Conservation (phyloP, 139 green algal genomes). For the Parachlorella kessleri region DNA sequence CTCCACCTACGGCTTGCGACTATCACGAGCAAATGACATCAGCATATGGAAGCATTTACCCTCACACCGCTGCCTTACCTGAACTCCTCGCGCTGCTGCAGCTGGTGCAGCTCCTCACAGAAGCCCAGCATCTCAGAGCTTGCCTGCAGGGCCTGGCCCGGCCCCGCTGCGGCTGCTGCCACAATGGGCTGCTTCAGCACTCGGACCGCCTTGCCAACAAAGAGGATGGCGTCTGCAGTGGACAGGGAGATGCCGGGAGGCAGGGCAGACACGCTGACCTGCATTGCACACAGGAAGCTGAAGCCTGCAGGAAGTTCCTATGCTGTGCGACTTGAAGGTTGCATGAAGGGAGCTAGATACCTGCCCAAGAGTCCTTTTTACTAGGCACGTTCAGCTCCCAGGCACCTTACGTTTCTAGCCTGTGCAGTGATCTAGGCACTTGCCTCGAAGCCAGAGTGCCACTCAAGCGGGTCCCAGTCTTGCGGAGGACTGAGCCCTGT, state of each 20-base stretch:
- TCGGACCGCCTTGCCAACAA: conserved; percentile 84
- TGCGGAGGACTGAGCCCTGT: not conserved
- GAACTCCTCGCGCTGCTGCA: conserved; percentile 42
- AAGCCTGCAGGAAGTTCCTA: too few relatives aligned
- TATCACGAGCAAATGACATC: too few relatives aligned
- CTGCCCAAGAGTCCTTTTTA: too few relatives aligned
- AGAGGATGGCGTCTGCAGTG: conserved; percentile 70
- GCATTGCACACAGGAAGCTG: not conserved
- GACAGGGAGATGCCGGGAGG: conserved; percentile 57
- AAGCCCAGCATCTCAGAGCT: conserved; percentile 49
- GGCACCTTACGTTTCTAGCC: too few relatives aligned
- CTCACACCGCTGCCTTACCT: too few relatives aligned
- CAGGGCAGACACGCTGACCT: conserved; percentile 55
- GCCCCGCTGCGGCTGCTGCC: conserved; percentile 2
- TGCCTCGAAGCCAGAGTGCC: conserved; percentile 66
- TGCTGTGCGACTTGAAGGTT: too few relatives aligned
- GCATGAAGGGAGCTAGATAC: too few relatives aligned
- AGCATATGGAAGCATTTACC: too few relatives aligned
- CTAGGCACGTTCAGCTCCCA: too few relatives aligned
- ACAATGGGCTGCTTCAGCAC: conserved; percentile 58
- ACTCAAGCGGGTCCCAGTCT: conserved; percentile 48
- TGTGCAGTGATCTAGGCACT: too few relatives aligned
- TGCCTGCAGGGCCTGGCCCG: conserved; percentile 50
- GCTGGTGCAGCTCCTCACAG: conserved; percentile 39
- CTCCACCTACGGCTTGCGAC: too few relatives aligned